phyloP scores from a whole-genome alignment of 2,329 filamentous ascomycete species.

The Cryphonectria carpinicola region DNA sequence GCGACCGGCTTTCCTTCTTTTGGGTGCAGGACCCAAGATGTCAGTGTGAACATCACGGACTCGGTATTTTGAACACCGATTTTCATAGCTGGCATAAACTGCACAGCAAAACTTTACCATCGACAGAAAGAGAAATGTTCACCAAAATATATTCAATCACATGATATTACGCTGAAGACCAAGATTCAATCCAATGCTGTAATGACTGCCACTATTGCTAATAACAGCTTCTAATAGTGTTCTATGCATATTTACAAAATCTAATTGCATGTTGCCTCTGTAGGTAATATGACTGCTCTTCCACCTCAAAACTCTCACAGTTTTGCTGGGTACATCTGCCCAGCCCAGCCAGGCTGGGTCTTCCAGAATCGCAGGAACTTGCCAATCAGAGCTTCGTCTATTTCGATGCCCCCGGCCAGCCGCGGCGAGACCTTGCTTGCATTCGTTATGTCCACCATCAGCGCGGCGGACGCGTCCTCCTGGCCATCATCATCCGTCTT shows the following conservation, averaged over 20 bases:
- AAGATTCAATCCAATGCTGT: too few species aligned
- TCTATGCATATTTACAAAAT: neutral
- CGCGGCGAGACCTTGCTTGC: neutral
- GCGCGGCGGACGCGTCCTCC: neutral
- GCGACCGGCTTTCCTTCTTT: slow-evolving; percentile 14
- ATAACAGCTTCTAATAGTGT: neutral
- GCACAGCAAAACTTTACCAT: neutral
- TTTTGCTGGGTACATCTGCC: neutral
- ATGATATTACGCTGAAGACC: neutral
- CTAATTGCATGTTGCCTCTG: neutral
- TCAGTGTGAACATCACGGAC: slow-evolving; percentile 22
- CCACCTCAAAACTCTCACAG: neutral
- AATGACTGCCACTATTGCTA: neutral
- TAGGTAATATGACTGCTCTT: neutral
- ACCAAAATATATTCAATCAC: neutral
- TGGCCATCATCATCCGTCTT: neutral
- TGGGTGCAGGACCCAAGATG: slow-evolving; percentile 13
- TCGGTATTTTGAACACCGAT: neutral
- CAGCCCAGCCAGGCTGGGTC: slow-evolving; percentile 2
- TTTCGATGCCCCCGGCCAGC: neutral
- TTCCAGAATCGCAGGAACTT: slow-evolving; percentile 5
- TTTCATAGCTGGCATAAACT: neutral
- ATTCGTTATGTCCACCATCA: neutral
- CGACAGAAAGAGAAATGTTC: neutral
- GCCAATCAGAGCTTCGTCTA: neutral